Conservation (phyloP, 2,329 filamentous ascomycete species). For the Aspergillus terreus region DNA sequence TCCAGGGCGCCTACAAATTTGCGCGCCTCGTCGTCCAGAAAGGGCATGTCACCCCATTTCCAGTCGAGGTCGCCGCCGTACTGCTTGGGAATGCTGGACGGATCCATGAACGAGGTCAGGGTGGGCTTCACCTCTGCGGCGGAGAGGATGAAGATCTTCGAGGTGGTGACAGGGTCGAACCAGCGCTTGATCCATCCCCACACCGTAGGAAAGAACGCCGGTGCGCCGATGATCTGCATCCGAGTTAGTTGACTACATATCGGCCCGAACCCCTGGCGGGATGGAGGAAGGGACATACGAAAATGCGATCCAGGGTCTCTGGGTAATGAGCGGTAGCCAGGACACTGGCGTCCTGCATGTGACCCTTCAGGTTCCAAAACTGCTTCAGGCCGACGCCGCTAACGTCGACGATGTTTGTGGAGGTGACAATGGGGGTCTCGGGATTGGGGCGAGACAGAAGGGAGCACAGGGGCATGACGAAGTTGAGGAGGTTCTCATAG, state of each 20-base stretch:
- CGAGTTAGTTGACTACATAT: not conserved
- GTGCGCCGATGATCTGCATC: constrained; percentile 74
- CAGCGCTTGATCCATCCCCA: constrained; percentile 92
- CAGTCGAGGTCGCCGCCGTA: constrained; percentile 88
- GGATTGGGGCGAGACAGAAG: constrained; percentile 70
- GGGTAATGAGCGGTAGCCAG: constrained; percentile 92
- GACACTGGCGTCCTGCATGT: constrained; percentile 89
- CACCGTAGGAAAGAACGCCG: constrained; percentile 84
- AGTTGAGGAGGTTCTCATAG: constrained; percentile 88
- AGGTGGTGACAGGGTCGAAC: constrained; percentile 91
- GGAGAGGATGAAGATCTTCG: constrained; percentile 90
- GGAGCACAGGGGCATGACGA: constrained; percentile 80
- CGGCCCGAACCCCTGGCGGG: no score
- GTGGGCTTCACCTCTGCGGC: constrained; percentile 70
- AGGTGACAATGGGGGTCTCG: constrained; percentile 83
- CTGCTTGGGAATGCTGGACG: constrained; percentile 76
- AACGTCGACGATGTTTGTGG: constrained; percentile 94
- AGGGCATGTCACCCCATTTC: constrained; percentile 70
- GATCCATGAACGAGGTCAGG: constrained; percentile 76
- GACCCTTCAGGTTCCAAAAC: constrained; percentile 90
- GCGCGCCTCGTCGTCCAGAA: constrained; percentile 56
- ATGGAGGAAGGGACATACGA: constrained; percentile 42
- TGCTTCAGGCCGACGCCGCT: constrained; percentile 82
- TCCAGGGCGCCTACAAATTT: constrained; percentile 30
- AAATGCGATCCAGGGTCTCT: constrained; percentile 83